phyloP scores from a whole-genome alignment of 306 rosid species.

The Corylus avellana region DNA sequence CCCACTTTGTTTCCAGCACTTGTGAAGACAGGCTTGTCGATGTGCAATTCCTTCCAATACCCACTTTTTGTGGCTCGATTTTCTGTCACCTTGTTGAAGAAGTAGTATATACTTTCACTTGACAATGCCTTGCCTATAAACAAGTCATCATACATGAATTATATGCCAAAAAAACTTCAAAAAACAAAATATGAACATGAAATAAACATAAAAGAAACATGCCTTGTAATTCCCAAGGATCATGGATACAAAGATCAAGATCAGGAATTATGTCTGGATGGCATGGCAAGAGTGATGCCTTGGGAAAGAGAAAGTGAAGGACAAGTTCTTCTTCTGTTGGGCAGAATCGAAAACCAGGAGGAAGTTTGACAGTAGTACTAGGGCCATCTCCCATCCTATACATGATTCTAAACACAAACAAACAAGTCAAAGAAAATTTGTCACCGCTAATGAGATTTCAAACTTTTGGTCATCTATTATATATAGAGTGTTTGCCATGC shows the following conservation, averaged over 20 bases:
- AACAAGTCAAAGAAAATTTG: neutral
- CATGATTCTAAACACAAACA: neutral
- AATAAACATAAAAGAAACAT: constrained; percentile 7
- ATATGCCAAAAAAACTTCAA: neutral
- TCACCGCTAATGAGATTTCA: constrained; percentile 13
- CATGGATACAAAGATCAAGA: constrained; percentile 33
- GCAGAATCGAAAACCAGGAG: constrained; percentile 55
- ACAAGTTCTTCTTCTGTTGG: constrained; percentile 60
- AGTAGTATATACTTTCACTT: constrained; percentile 44
- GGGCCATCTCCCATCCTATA: constrained; percentile 31
- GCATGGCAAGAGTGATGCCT: constrained; percentile 36
- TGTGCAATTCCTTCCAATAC: constrained; percentile 50
- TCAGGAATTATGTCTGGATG: constrained; percentile 54
- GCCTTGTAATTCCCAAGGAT: constrained; percentile 52
- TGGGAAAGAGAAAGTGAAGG: constrained; percentile 49
- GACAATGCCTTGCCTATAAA: constrained; percentile 45
- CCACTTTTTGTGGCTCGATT: constrained; percentile 42
- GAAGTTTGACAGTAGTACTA: constrained; percentile 36
- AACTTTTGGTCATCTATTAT: constrained; percentile 14
- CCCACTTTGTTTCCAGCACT: constrained; percentile 38
- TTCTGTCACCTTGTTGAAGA: constrained; percentile 43
- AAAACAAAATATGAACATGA: neutral
- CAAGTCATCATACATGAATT: too few species aligned
- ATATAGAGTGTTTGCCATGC: neutral
- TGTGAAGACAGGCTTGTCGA: constrained; percentile 32